Evolutionary conservation across 768 basidiomycete species (phyloP), one percentile per base, ranked within the genome.

Genomic region (Kondoa subrosea): DNA sequence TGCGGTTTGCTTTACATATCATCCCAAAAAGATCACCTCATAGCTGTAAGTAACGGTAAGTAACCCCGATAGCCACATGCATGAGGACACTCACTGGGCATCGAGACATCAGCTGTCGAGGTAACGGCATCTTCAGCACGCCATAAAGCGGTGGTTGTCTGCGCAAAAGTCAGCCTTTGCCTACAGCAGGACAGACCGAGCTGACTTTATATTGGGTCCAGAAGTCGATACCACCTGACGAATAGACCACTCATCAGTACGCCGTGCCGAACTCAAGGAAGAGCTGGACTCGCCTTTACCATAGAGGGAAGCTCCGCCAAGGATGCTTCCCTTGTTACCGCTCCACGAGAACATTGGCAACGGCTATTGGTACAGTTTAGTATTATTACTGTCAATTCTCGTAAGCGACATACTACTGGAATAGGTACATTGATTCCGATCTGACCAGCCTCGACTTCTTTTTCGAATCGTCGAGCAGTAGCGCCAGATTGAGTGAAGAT

Each of bases 401-500:
- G 0, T 17, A 61, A 3, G 27, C 29, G 34, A 17, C 29, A 16
- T 32, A 25, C 21, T 65, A 67, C 26, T 25, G 65, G 63, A 59
- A 68, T 65, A 26, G 64, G 65, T 25, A 68, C 69, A 75, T 92
- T 96, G 76, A 96, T 84, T 57, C 93, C 93, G 74, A 99, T 84
- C 71, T 80, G 68, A 68, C 78, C 67, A 69, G 90, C 85, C 71
- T 96, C 88, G 65, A 93, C 85, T 59, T 85, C 82, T 15, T 80
- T 80, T 78, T 97, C 93, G 70, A 95, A 99, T 77, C 87, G 89
- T 67, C 93, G 84, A 21, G 91, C 93, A 4, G 91, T 90, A 34
- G 93, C 89, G 17, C 93, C 95, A 16, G 87, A 89, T 78, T 95
- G 89, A 26, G 93, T 99, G 77, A 96, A 97, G 76, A 95, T 89